These are phyloP conservation scores for Halenospora varia DNA, from an alignment of 495 filamentous ascomycete species.

Conservation along the genomic window DNA sequence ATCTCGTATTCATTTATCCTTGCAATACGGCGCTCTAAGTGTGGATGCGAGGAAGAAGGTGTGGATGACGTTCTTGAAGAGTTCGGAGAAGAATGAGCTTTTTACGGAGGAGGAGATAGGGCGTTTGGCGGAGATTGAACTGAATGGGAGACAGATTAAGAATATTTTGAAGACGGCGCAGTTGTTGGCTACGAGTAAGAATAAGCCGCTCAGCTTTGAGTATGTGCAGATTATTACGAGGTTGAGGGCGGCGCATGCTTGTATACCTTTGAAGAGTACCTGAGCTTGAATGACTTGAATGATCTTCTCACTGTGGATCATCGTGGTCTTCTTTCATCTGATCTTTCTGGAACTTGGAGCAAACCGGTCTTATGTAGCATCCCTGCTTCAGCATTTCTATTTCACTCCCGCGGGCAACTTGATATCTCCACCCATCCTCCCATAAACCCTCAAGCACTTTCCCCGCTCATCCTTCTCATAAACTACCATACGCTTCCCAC, in stretches of 20 bases:
- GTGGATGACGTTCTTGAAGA: constrained; percentile 17
- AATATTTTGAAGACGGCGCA: constrained; percentile 24
- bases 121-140: constrained; percentile 11
- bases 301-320: too few relatives aligned
- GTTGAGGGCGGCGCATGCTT: not conserved
- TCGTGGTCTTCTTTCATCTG: too few relatives aligned
- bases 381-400: too few relatives aligned
- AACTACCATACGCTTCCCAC: too few relatives aligned
- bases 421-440: too few relatives aligned
- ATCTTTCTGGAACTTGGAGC: too few relatives aligned
- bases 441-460: too few relatives aligned
- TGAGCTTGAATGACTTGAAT: too few relatives aligned
- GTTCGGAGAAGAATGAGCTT: not conserved
- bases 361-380: too few relatives aligned
- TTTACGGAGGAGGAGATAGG: constrained; percentile 7
- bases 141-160: constrained; percentile 26
- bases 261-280: not conserved
- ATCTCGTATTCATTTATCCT: constrained; percentile 16
- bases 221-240: not conserved
- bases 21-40: constrained; percentile 17
- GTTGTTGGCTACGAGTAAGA: constrained; percentile 17
- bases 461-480: too few relatives aligned
- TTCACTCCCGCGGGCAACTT: too few relatives aligned
- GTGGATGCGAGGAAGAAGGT: constrained; percentile 6
- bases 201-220: not conserved